Base-by-base conservation (phyloP, 1,284 basidiomycete species). In the Ceratobasidium sp. region DNA sequence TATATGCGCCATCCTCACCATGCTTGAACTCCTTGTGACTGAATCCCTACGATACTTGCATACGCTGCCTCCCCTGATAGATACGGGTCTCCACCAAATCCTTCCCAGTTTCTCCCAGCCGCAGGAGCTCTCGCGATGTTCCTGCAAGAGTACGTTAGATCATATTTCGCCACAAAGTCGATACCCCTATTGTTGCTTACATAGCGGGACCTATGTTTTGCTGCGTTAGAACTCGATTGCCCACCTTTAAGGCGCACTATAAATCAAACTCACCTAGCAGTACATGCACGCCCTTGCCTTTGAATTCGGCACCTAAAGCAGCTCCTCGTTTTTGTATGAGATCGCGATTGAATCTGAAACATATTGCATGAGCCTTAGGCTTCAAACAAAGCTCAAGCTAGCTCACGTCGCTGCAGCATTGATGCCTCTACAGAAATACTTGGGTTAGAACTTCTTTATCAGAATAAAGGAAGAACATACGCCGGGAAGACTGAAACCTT, bases 101-200 rank as follows among this genome's bases (percentile, higher is more conserved):
- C 87, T 83, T 93, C 91, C 89, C 89, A 93, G 78, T 89, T 89
- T 30, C 91, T 83, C 0, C 91, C 91, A n/a, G 84, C 88, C 18
- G 86, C 86, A 5, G 89, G 86, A 0, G 83, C 84, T n/a, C 91
- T 85, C 67, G 84, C 85, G 64, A 91, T 77, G 78, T 88, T 87
- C 85, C 85, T 87, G 30, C 75, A 35, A 21, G 7, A 28, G 16
- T n/a, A 61, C 8, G 1, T 61, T 59, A 61, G 26, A 21, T 14
- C 38, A 38, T 43, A 6, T 14, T 23, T 5, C 2, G 23, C 18
- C 2, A 13, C 5, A 61, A 26, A 11, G 41, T 13, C 21, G 26
- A 11, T 41, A 30, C n/a, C n/a, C n/a, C n/a, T 30, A 16, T 7
- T 2, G 18, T 14, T 23, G 38, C 41, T 43, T 32, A 73, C 73